Base-by-base conservation (phyloP, 108 stramenopile genomes). In the Fragilariopsis cylindrus region DNA sequence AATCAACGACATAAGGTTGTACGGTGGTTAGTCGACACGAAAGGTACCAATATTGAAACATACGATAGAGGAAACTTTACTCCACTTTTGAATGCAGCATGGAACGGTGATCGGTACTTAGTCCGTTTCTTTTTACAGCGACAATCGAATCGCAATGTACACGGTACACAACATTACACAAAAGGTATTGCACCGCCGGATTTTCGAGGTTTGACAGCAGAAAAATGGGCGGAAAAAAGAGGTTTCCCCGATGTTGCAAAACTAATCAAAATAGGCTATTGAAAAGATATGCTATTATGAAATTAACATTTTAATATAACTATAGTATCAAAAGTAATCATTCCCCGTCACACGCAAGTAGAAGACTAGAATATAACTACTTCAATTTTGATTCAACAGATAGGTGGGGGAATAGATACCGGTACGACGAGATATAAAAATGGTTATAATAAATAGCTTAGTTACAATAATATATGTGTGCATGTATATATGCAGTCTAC, bases 51-150 rank as follows among this genome's bases (percentile, higher is more conserved):
- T 63, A 88, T 94, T 62, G 93, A 94, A 74, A 86, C 86, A 7
- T 74, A 60, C 42, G 93, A 94, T 78, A 60, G 90, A 18, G 93
- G 93, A 8, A 64, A 79, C n/a, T 94, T 94, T 65, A 94, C 93
- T 12, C 90, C 93, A 9, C 81, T 94, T 21, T 67, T 90, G 60
- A 94, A 94, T 77, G 93, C 93, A 39, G 92, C 82, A 13, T 89
- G 84, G 84, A 80, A 70, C 58, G 90, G 90, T 8, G 89, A 94
- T 60, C 77, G 77, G 66, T 71, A 86, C 45, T 47, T 92, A 65
- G 87, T 92, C 4, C 73, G 93, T n/a, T 90, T 78, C 53, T 73
- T 94, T 4, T 49, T 94, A 56, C 81, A 80, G 55, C 74, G 77
- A 47, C 89, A 89, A 13, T 76, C 84, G 9, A 75, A 90, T 66